A percentile compares a stretch with the other conserved stretches of the same genome.
These are phyloP conservation scores for Xylariales sp. DNA, from an alignment of 2,329 filamentous ascomycete genomes.

Conservation along the genomic window DNA sequence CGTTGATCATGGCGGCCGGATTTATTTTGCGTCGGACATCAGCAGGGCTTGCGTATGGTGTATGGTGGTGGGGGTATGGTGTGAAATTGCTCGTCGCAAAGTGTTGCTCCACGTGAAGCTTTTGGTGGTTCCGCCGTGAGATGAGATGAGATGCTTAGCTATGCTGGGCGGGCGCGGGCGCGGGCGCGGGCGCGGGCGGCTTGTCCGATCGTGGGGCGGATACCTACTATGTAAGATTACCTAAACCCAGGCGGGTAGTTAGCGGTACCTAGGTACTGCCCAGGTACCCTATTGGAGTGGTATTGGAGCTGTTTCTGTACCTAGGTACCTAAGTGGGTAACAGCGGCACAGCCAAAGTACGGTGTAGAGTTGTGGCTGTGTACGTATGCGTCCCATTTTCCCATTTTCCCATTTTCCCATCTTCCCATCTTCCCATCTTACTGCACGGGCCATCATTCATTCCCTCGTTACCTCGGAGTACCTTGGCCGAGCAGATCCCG, in stretches of 20 bases:
- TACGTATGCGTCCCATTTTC: too few relatives aligned
- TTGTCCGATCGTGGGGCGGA: neutral
- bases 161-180: neutral
- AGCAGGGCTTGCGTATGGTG: conserved; percentile 1
- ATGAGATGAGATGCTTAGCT: conserved; percentile 9
- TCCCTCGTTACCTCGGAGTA: too few relatives aligned
- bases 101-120: conserved; percentile 14
- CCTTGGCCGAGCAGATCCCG: conserved; percentile 9
- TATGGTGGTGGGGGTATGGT: neutral
- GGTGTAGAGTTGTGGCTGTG: conserved; percentile 32
- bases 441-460: neutral
- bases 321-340: too few relatives aligned
- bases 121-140: conserved; percentile 12
- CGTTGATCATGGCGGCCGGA: conserved; percentile 84
- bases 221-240: neutral
- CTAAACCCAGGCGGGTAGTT: too few relatives aligned
- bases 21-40: conserved; percentile 25
- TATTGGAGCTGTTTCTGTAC: too few relatives aligned
- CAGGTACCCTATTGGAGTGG: too few relatives aligned
- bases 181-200: neutral
- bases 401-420: too few relatives aligned
- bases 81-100: conserved; percentile 27
- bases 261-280: neutral
- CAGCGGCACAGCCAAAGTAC: conserved; percentile 5
- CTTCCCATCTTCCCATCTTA: too few relatives aligned